Conservation (phyloP, 768 basidiomycete species). For the Podaxis carcinomalis region DNA sequence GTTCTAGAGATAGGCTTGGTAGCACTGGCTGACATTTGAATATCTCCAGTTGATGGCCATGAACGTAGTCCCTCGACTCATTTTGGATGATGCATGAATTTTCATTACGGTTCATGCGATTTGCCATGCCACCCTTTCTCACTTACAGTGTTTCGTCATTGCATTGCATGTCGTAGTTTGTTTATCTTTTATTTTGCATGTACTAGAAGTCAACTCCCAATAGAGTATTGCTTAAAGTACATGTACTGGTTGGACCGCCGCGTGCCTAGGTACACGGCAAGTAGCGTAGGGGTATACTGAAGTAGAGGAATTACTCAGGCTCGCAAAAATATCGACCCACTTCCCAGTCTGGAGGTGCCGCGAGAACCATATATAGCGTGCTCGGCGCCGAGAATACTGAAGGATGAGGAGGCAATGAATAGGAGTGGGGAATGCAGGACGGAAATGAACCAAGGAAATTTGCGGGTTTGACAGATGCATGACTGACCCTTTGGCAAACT, state of each 20-base stretch:
- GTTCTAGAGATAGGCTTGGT: background rate
- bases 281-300: background rate
- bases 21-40: background rate
- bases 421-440: background rate
- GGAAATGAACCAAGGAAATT: background rate
- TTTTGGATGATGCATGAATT: conserved; percentile 74
- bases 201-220: background rate
- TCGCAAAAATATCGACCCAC: background rate
- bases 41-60: conserved; percentile 82
- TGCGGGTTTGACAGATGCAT: background rate
- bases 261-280: background rate
- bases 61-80: conserved; percentile 89
- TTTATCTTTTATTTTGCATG: background rate
- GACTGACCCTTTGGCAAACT: background rate
- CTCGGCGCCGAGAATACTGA: background rate
- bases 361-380: conserved; percentile 3
- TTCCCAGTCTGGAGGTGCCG: conserved; percentile 3
- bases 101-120: background rate
- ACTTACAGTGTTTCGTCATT: background rate
- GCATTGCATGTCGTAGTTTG: background rate
- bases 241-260: background rate
- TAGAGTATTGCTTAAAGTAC: background rate
- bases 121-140: no score
- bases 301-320: background rate
- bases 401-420: background rate